Conservation (phyloP, 768 basidiomycete genomes). For the Russula olivacea region DNA sequence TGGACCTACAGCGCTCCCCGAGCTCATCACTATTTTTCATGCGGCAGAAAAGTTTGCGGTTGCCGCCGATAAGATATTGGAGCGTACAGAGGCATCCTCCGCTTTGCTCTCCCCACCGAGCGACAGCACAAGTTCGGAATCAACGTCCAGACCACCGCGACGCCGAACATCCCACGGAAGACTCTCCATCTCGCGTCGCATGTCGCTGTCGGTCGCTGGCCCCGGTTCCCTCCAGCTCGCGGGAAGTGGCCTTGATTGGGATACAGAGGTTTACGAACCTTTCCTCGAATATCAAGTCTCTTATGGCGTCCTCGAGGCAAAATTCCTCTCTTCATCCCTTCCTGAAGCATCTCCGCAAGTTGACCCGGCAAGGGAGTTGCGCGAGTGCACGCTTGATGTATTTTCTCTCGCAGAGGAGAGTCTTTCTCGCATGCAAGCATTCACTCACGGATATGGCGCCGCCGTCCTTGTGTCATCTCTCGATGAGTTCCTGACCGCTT, state of each 20-base stretch:
- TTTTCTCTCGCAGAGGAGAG: conserved; percentile 79
- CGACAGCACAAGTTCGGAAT: conserved; percentile 23
- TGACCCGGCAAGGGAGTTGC: conserved; percentile 58
- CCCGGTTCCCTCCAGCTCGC: conserved; percentile 6
- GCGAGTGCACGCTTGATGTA: conserved; percentile 70
- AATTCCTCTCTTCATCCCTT: conserved; percentile 56
- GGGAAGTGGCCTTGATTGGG: conserved; percentile 55
- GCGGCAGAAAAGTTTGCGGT: conserved; percentile 81
- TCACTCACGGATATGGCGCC: conserved; percentile 89
- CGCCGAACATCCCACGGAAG: conserved; percentile 20
- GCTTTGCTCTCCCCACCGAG: conserved; percentile 20
- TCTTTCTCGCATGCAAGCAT: conserved; percentile 60
- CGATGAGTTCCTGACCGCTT: conserved; percentile 63
- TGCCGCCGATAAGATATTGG: conserved; percentile 66
- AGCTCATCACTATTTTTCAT: conserved; percentile 65
- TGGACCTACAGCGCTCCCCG: conserved; percentile 55
- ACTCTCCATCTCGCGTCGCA: conserved; percentile 29
- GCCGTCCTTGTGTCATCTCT: conserved; percentile 67
- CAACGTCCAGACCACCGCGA: conserved; percentile 1
- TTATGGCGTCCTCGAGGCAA: conserved; percentile 72
- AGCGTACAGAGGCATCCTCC: conserved; percentile 41
- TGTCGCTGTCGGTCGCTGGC: conserved; percentile 28
- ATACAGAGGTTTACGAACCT: conserved; percentile 86
- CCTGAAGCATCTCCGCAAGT: conserved; percentile 36
- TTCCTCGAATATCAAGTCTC: conserved; percentile 89